phyloP scores from a whole-genome alignment of 352 stramenopile genomes.

The Phytophthora tentaculata region DNA sequence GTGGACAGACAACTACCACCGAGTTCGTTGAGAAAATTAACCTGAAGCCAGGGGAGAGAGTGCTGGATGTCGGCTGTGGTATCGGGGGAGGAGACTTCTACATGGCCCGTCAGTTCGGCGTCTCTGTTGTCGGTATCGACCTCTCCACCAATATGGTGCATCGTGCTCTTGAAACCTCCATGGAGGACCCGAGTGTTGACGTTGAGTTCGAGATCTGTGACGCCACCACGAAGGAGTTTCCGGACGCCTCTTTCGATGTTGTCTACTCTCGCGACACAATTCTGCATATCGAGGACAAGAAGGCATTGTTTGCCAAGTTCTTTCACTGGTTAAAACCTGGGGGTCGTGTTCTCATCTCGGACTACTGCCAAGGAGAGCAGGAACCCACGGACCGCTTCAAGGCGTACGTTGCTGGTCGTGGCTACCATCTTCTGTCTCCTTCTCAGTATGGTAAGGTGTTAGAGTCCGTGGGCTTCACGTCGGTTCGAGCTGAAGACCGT shows the following conservation, averaged over 20 bases:
- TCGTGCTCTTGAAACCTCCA: constrained; percentile 67
- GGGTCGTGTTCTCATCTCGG: constrained; percentile 66
- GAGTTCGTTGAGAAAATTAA: constrained; percentile 77
- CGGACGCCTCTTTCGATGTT: constrained; percentile 69
- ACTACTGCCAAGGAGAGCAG: constrained; percentile 76
- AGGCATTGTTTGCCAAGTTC: constrained; percentile 66
- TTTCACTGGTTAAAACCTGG: constrained; percentile 73
- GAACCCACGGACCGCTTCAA: constrained; percentile 58
- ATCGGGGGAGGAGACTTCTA: constrained; percentile 92
- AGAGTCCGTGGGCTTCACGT: constrained; percentile 55
- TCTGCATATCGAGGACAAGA: constrained; percentile 74
- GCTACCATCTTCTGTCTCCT: constrained; percentile 69
- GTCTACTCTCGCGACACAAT: constrained; percentile 83
- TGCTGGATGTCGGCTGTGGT: constrained; percentile 92
- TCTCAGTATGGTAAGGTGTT: constrained; percentile 65
- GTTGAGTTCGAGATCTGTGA: constrained; percentile 81
- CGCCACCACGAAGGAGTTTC: constrained; percentile 63
- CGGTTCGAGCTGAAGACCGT: constrained; percentile 66
- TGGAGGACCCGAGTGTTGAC: constrained; percentile 52
- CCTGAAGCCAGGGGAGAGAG: constrained; percentile 59
- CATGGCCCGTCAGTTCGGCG: constrained; percentile 90
- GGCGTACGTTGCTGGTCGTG: constrained; percentile 62
- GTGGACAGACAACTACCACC: constrained; percentile 67
- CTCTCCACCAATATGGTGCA: constrained; percentile 83
- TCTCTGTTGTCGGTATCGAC: constrained; percentile 77